Base-by-base conservation (phyloP, 768 basidiomycete genomes). In the Podaxis sp. region DNA sequence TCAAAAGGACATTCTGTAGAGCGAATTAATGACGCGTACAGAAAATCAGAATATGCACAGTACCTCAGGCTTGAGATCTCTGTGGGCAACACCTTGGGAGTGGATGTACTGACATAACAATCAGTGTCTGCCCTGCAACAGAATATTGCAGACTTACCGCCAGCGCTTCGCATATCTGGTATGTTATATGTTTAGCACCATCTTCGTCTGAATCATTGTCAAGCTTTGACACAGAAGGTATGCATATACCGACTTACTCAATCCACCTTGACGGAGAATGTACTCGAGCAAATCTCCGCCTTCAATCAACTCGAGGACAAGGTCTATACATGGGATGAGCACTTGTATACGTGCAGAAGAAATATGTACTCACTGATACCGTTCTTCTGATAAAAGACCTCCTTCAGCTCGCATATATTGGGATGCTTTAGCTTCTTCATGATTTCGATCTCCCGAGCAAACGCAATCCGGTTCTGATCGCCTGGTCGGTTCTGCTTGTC, bases 41-140 rank as follows among this genome's bases (percentile, higher is more conserved):
- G 11, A n/a, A 49, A 46, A 0, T 30, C 46, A 24, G 55, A 15
- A 63, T 54, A 36, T 70, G 65, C 53, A 74, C 73, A 59, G 22
- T 40, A 87, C 87, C 78, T 92, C 90, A 1, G 96, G 96, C 73
- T 97, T 97, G 50, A 98, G 77, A 73, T 99, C 97, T 50, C 97
- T 90, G 75, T 99, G 96, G 0, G 94, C 84, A 50, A 99, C 88
- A 15, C 89, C 90, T 69, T 86, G 78, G 7, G 77, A 78, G 64
- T 92, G 91, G 55, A 91, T 86, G 67, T 90, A 92, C 80, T 83
- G 28, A 36, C 24, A 51, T 56, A 41, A 17, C 10, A 4, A 37
- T 62, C 26, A 56, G 13, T 11, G 1, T 17, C 20, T 51, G 48
- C 2, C n/a, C 30, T 10, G 26, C 10, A 22, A 38, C 33, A 55